These are phyloP conservation scores for Fusarium cyanostomum DNA, from an alignment of 2,329 filamentous ascomycete species.

Conservation along the genomic window DNA sequence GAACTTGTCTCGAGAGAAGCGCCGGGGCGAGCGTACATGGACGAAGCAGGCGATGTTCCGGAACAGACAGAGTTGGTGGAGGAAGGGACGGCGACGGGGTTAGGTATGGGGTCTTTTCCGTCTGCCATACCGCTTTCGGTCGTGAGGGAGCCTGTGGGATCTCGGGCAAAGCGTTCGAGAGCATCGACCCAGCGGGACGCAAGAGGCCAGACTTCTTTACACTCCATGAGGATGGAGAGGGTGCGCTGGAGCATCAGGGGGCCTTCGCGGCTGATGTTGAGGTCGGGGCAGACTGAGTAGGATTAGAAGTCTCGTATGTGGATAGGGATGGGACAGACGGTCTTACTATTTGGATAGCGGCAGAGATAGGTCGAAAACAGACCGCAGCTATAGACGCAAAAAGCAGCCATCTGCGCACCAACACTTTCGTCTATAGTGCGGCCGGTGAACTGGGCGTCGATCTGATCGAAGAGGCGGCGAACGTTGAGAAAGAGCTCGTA, in stretches of 20 bases:
- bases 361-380: constrained; percentile 62
- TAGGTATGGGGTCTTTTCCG: constrained; percentile 50
- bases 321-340: neutral
- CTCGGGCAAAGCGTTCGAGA: constrained; percentile 57
- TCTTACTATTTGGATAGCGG: constrained; percentile 60
- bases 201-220: constrained; percentile 62
- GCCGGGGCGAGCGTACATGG: constrained; percentile 19
- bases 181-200: constrained; percentile 63
- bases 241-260: constrained; percentile 58
- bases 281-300: constrained; percentile 55
- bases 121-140: constrained; percentile 62
- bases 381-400: constrained; percentile 65
- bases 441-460: constrained; percentile 60
- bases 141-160: constrained; percentile 53
- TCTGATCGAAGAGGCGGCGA: constrained; percentile 58
- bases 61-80: constrained; percentile 22
- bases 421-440: constrained; percentile 58
- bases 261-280: constrained; percentile 51
- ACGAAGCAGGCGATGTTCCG: constrained; percentile 32
- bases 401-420: constrained; percentile 64
- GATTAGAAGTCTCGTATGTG: constrained; percentile 11
- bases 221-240: constrained; percentile 57
- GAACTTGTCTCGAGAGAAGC: constrained; percentile 22
- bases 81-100: constrained; percentile 24
- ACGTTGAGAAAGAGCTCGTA: constrained; percentile 61